Conservation (phyloP, 805 yeast genomes). For the Wickerhamomyces subpelliculosus region DNA sequence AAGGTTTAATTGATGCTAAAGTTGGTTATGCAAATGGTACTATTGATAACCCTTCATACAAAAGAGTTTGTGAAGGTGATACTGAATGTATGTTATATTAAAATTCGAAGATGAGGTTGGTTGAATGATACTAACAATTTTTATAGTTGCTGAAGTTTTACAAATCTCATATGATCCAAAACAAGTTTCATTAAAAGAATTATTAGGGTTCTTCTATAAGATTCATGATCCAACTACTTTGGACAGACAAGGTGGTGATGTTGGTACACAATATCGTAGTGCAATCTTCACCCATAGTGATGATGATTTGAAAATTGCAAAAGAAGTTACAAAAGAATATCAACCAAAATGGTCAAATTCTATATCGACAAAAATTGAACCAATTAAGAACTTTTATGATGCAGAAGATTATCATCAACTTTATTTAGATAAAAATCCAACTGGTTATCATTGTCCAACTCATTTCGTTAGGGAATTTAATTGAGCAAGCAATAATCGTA, state of each 20-base stretch:
- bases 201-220: conserved; percentile 78
- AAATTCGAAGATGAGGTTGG: not conserved
- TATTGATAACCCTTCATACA: conserved; percentile 49
- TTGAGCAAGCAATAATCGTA: not conserved
- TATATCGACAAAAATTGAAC: conserved; percentile 66
- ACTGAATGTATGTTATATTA: conserved; percentile 41
- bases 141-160: conserved; percentile 59
- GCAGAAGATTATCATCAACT: conserved; percentile 95
- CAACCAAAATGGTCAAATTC: conserved; percentile 66
- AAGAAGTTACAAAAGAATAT: conserved; percentile 39
- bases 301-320: conserved; percentile 39
- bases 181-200: conserved; percentile 46
- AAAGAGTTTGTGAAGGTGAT: conserved; percentile 67
- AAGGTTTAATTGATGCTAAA: conserved; percentile 64
- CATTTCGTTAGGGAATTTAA: conserved; percentile 62
- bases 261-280: conserved; percentile 86
- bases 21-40: conserved; percentile 91
- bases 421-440: conserved; percentile 73
- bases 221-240: conserved; percentile 92
- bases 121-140: not conserved
- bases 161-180: conserved; percentile 80
- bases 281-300: conserved; percentile 61
- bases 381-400: conserved; percentile 68
- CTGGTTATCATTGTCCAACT: conserved; percentile 86
- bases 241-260: conserved; percentile 81